phyloP scores from a whole-genome alignment of 768 basidiomycete genomes.

The Russula earlei region DNA sequence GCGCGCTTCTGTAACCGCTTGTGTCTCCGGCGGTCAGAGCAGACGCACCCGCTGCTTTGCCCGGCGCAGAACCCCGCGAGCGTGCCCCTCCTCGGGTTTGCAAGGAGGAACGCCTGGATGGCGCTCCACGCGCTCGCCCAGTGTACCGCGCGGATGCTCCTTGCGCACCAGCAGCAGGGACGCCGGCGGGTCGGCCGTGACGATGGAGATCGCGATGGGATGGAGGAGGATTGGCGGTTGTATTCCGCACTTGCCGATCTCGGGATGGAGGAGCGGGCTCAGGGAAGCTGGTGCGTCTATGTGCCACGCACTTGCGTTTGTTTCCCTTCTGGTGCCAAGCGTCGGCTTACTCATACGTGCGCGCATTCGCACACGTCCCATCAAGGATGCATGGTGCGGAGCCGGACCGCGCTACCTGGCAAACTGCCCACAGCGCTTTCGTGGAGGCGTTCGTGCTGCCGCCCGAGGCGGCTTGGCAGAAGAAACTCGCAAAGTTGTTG shows the following conservation, averaged over 20 bases:
- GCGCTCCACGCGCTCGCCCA: constrained; percentile 65
- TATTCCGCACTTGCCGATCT: constrained; percentile 59
- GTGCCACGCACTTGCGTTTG: background rate
- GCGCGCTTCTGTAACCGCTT: constrained; percentile 74
- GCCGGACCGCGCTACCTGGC: constrained; percentile 61
- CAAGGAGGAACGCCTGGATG: constrained; percentile 58
- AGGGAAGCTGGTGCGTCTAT: constrained; percentile 36
- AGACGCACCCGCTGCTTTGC: constrained; percentile 65
- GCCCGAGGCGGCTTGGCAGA: constrained; percentile 37
- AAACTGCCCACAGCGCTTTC: constrained; percentile 49
- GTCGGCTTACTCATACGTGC: constrained; percentile 10
- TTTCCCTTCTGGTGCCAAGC: no score
- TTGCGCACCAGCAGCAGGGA: constrained; percentile 37
- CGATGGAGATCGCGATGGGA: constrained; percentile 21
- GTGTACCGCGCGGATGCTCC: constrained; percentile 53
- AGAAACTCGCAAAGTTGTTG: constrained; percentile 48
- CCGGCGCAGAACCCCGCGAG: constrained; percentile 64
- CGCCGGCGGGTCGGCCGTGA: constrained; percentile 13
- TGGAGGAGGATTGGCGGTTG: constrained; percentile 44
- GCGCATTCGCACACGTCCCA: no score
- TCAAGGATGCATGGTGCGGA: constrained; percentile 33
- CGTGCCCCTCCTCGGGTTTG: constrained; percentile 48
- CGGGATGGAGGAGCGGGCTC: constrained; percentile 57
- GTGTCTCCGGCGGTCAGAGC: constrained; percentile 56
- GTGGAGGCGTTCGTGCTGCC: constrained; percentile 58